phyloP scores from a whole-genome alignment of 352 stramenopile species.

The Globisporangium megalacanthum region DNA sequence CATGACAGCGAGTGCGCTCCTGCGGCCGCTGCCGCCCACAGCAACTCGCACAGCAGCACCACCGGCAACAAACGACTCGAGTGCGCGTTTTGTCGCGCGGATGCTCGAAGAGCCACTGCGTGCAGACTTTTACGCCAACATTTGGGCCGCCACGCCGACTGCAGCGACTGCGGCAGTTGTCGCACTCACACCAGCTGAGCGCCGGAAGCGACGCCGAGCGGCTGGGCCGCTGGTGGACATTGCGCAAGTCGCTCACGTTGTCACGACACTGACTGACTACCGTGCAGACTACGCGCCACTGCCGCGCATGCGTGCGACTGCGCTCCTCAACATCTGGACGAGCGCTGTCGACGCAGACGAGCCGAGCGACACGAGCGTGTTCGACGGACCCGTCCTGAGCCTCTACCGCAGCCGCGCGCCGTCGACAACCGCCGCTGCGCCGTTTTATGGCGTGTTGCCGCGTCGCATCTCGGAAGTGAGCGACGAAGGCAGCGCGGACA shows the following conservation, averaged over 20 bases:
- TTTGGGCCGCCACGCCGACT: slow-evolving; percentile 25
- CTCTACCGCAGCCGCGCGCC: neutral
- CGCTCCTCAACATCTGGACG: slow-evolving; percentile 56
- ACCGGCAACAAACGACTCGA: neutral
- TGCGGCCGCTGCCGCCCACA: neutral
- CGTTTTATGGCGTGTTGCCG: slow-evolving; percentile 18
- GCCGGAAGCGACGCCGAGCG: slow-evolving; percentile 22
- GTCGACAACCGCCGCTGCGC: neutral
- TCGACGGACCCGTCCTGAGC: slow-evolving; percentile 3
- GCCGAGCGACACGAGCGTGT: neutral
- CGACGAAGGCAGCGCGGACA: slow-evolving; percentile 36
- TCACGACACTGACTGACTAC: slow-evolving; percentile 66
- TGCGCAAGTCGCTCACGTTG: slow-evolving; percentile 60
- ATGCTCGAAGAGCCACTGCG: slow-evolving; percentile 35
- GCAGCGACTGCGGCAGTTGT: neutral
- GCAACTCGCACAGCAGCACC: neutral
- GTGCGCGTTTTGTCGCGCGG: slow-evolving; percentile 7
- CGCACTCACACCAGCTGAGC: slow-evolving; percentile 16
- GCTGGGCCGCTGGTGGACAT: slow-evolving; percentile 52
- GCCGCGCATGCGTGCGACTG: slow-evolving; percentile 3
- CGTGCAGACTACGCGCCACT: slow-evolving; percentile 51
- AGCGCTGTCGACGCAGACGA: slow-evolving; percentile 19
- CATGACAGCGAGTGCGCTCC: neutral
- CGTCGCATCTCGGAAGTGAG: slow-evolving; percentile 38
- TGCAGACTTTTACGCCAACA: slow-evolving; percentile 59